Evolutionary conservation across 2,329 filamentous ascomycete species (phyloP).

Genomic region (Fusarium nurragi): DNA sequence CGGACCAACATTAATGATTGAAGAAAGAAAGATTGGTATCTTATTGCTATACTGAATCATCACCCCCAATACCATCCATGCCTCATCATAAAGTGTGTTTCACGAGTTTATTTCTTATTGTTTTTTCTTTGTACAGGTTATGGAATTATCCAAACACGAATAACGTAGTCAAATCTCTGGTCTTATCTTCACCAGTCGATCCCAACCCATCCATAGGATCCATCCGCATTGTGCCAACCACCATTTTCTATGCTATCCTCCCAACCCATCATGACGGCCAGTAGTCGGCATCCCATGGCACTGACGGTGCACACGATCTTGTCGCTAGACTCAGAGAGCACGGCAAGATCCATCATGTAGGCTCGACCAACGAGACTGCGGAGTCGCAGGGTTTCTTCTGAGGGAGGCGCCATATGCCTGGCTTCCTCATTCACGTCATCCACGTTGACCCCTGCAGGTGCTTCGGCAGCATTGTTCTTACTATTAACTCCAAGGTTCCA

Average conservation of each 20-base stretch:
- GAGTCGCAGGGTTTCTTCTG: conserved; percentile 68
- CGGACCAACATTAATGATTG: neutral
- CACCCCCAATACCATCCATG: conserved; percentile 34
- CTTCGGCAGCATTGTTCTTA: conserved; percentile 53
- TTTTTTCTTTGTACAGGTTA: neutral
- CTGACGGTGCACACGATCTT: conserved; percentile 80
- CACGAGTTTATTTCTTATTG: neutral
- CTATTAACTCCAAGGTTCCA: conserved; percentile 73
- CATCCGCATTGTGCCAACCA: conserved; percentile 84
- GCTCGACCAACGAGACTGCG: conserved; percentile 80
- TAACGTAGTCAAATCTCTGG: neutral
- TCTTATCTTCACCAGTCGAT: conserved; percentile 48
- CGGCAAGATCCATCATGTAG: conserved; percentile 82
- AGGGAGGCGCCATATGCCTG: conserved; percentile 48
- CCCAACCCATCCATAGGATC: conserved; percentile 69
- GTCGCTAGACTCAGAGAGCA: conserved; percentile 75
- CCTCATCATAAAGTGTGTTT: conserved; percentile 18
- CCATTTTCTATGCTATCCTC: conserved; percentile 68
- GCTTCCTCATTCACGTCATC: conserved; percentile 41
- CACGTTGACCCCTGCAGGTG: conserved; percentile 43
- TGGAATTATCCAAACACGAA: neutral
- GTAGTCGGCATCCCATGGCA: conserved; percentile 74
- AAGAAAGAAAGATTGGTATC: conserved; percentile 24
- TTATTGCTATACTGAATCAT: conserved; percentile 25
- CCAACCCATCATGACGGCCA: conserved; percentile 91